Conservation (phyloP, 345 rosid species). For the Eucalyptus sp. region DNA sequence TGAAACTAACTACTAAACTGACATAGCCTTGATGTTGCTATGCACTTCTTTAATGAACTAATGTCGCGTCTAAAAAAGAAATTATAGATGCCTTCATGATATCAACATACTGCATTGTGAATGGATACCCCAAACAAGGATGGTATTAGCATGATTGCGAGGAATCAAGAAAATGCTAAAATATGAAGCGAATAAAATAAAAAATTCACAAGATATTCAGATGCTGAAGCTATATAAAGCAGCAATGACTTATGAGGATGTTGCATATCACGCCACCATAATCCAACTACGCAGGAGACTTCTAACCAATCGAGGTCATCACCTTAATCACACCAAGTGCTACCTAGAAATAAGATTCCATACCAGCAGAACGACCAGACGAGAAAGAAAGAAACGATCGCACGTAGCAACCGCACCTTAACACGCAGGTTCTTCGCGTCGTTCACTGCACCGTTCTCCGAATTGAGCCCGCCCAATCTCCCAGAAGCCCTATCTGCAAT, state of each 20-base stretch:
- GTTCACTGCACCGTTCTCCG: conserved; percentile 28
- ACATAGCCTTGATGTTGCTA: background rate
- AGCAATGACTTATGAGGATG: background rate
- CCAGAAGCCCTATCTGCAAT: conserved; percentile 60
- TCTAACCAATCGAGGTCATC: background rate
- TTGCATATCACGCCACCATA: background rate
- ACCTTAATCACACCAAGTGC: background rate
- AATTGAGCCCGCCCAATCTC: conserved; percentile 38
- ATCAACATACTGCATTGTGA: background rate
- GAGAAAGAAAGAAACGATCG: background rate
- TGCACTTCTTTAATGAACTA: background rate
- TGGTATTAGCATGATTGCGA: background rate
- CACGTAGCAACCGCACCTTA: conserved; percentile 30
- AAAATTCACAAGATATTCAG: background rate
- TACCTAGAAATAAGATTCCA: background rate
- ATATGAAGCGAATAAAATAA: background rate
- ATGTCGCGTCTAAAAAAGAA: background rate
- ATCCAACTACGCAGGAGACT: background rate
- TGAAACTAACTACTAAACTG: background rate
- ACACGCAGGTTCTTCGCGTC: conserved; percentile 84
- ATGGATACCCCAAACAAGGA: background rate
- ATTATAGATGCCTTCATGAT: background rate
- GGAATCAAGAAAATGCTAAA: background rate
- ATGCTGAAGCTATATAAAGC: background rate
- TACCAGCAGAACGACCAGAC: background rate